Evolutionary conservation across 2,329 filamentous ascomycete species (phyloP).

Genomic region (Elsinoe australis): DNA sequence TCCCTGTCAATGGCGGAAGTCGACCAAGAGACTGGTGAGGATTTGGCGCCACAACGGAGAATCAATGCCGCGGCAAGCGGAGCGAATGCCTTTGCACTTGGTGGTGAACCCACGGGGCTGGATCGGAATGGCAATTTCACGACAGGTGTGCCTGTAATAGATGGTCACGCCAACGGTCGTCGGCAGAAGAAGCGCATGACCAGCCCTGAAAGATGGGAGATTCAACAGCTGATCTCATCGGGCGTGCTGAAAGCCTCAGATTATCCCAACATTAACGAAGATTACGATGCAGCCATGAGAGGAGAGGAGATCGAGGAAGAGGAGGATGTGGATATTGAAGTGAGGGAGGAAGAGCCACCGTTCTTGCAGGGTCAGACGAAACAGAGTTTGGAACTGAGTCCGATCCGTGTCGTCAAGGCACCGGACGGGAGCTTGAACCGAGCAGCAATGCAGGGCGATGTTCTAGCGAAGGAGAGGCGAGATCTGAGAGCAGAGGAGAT

Average conservation of each 20-base stretch:
- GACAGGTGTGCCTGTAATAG: constrained; percentile 55
- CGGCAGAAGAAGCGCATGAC: constrained; percentile 85
- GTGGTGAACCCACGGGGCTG: constrained; percentile 48
- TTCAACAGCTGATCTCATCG: constrained; percentile 89
- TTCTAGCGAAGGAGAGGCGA: constrained; percentile 79
- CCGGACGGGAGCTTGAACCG: constrained; percentile 97
- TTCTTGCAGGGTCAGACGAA: constrained; percentile 96
- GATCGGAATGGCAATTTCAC: constrained; percentile 50
- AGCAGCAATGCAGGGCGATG: constrained; percentile 87
- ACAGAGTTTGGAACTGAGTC: constrained; percentile 86
- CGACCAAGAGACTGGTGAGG: constrained; percentile 78
- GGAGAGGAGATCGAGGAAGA: constrained; percentile 89
- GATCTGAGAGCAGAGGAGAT: constrained; percentile 84
- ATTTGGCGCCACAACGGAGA: constrained; percentile 68
- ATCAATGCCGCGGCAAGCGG: constrained; percentile 80
- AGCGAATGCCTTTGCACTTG: constrained; percentile 78
- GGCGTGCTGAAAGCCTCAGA: constrained; percentile 88
- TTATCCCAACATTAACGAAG: constrained; percentile 89
- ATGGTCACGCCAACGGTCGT: constrained; percentile 48
- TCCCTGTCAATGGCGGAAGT: constrained; percentile 96
- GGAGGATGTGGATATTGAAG: constrained; percentile 94
- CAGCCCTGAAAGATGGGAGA: constrained; percentile 95
- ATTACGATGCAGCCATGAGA: constrained; percentile 72
- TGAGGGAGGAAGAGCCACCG: constrained; percentile 90
- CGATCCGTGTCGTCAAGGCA: constrained; percentile 92